Base-by-base conservation (phyloP, 306 rosid species). In the Mucuna pruriens region DNA sequence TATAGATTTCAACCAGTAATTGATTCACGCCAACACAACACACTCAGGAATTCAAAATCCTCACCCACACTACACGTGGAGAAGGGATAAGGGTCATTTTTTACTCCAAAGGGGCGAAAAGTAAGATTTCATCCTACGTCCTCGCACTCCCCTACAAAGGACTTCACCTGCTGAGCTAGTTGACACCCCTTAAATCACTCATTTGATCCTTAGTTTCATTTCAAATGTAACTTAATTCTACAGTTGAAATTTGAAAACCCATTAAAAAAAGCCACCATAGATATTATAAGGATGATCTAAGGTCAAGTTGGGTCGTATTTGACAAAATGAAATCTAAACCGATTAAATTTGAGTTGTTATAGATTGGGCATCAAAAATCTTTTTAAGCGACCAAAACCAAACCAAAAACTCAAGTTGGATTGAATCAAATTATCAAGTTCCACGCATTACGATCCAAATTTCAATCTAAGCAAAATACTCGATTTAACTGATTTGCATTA, bases 161-260 rank as follows among this genome's bases (percentile, higher is more conserved):
- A 22, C 7, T 58, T 58, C 25, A 61, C 58, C 58, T 60, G 20
- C 44, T 76, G 60, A 61, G 61, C 71, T 76, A 42, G 45, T 42
- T 11, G 16, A 26, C 61, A 61, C 6, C 6, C 15, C 66, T 51
- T 23, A 20, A 52, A 61, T 58, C 44, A 57, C 45, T 54, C 57
- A 49, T 57, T 79, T 67, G 42, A 54, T 26, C 31, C 75, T 65
- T 25, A n/a, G 19, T 60, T 10, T 75, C 42, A 46, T 7, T 57
- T 80, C 69, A 48, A 44, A 36, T 34, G 15, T 26, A 70, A 60
- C 9, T 45, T 45, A 69, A 52, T 36, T 71, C 45, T 61, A 48
- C 38, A 36, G 36, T 62, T 63, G 33, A 51, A 36, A 36, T 25
- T 62, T 63, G 33, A 51, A 36, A 23, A 40, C 38, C 31, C 23